Percentiles rank a stretch among this genome's conserved stretches.
Conservation (phyloP, 2,329 filamentous ascomycete species). For the Pseudocercospora eumusae region DNA sequence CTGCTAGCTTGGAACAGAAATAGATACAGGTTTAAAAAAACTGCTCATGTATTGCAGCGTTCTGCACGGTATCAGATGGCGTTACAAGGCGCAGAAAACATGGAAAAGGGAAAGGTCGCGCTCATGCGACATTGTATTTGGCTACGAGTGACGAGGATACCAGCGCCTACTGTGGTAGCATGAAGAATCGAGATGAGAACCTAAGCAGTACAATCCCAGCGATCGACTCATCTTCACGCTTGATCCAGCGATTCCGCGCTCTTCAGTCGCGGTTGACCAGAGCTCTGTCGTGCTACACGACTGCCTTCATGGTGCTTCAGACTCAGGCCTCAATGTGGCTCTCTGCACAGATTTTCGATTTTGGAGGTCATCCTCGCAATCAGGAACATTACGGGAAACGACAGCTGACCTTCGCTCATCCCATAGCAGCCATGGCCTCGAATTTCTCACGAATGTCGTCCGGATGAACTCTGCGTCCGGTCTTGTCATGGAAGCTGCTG, state of each 20-base stretch:
- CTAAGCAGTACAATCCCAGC: neutral
- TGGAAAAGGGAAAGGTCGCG: neutral
- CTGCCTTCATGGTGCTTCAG: neutral
- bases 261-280: neutral
- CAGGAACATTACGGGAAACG: neutral
- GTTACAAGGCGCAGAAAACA: neutral
- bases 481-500: slow-evolving; percentile 53
- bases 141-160: neutral
- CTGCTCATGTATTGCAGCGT: slow-evolving; percentile 4
- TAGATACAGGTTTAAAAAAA: neutral
- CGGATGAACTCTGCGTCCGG: slow-evolving; percentile 48
- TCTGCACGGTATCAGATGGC: slow-evolving; percentile 7
- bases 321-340: neutral
- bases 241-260: neutral
- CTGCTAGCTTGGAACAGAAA: slow-evolving; percentile 25
- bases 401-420: neutral
- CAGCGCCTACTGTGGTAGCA: neutral
- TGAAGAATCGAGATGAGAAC: neutral
- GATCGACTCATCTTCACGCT: neutral
- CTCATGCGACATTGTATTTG: neutral
- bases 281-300: neutral
- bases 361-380: neutral
- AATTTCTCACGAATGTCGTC: slow-evolving; percentile 50
- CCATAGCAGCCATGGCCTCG: slow-evolving; percentile 29
- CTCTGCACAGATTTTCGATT: neutral